Evolutionary conservation across 345 rosid species (phyloP).

Genomic region (Eucalyptus microcorys): DNA sequence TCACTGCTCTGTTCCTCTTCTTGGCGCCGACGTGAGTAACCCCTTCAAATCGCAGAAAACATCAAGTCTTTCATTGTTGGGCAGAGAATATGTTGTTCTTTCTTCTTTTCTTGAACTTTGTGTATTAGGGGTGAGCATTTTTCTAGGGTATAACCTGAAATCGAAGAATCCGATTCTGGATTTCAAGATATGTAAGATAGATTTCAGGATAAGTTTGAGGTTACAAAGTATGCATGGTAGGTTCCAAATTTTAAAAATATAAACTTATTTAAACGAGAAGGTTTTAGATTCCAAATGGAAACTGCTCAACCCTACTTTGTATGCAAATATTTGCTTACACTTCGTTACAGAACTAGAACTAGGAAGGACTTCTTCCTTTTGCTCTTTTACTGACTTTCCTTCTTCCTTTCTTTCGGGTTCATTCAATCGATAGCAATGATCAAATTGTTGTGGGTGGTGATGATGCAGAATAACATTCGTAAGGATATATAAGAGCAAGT

Average conservation of each 20-base stretch:
- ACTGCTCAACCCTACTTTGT: neutral
- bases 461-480: slow-evolving; percentile 74
- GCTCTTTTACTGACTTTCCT: neutral
- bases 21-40: slow-evolving; percentile 64
- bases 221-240: accelerated
- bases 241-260: too few species aligned
- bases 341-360: too few species aligned
- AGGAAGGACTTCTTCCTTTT: neutral
- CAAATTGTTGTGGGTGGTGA: neutral
- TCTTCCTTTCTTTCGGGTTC: neutral
- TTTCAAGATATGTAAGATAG: too few species aligned
- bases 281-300: too few species aligned
- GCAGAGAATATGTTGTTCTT: neutral
- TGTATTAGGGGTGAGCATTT: too few species aligned
- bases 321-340: neutral
- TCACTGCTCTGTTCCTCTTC: slow-evolving; percentile 89
- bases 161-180: too few species aligned
- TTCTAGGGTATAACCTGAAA: too few species aligned
- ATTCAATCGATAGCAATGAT: neutral
- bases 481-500: slow-evolving; percentile 54
- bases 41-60: neutral
- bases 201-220: too few species aligned
- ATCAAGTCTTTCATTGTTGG: neutral
- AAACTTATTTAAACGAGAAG: too few species aligned
- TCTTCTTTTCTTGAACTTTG: neutral